Evolutionary conservation across 169 alveolate species (phyloP).

Genomic region (Plasmodium sp.): DNA sequence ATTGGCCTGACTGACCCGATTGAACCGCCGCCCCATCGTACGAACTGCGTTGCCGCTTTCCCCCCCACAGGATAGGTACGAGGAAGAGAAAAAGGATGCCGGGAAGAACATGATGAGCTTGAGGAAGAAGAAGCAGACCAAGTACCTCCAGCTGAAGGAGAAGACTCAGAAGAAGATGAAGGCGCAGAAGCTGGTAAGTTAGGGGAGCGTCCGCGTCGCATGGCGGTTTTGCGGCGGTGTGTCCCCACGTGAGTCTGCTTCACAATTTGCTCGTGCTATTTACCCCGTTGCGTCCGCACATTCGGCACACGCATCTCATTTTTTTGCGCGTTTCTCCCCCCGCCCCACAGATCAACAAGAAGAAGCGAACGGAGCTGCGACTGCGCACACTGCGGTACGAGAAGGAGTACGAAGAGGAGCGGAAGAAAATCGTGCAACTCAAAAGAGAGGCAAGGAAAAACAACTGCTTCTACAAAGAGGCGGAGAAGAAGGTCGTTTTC

Average conservation of each 20-base stretch:
- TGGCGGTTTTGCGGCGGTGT: neutral
- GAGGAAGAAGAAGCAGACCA: constrained; percentile 2
- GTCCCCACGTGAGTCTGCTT: neutral
- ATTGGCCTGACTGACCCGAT: neutral
- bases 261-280: neutral
- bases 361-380: constrained; percentile 69
- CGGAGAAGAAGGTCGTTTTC: constrained; percentile 96
- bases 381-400: constrained; percentile 82
- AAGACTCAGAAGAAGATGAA: constrained; percentile 11
- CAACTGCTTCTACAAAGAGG: constrained; percentile 85
- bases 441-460: constrained; percentile 86
- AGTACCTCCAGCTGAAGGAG: neutral
- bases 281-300: neutral
- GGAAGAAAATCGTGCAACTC: constrained; percentile 77
- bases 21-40: neutral
- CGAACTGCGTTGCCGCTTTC: neutral
- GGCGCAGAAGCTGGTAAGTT: constrained; percentile 48
- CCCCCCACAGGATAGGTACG: constrained; percentile 56
- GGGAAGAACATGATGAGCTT: constrained; percentile 39
- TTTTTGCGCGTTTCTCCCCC: neutral
- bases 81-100: constrained; percentile 28
- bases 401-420: constrained; percentile 81
- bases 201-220: neutral
- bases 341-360: constrained; percentile 18
- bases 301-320: neutral